phyloP scores from a whole-genome alignment of 768 basidiomycete genomes.

The Candolleomyces eurysporus region DNA sequence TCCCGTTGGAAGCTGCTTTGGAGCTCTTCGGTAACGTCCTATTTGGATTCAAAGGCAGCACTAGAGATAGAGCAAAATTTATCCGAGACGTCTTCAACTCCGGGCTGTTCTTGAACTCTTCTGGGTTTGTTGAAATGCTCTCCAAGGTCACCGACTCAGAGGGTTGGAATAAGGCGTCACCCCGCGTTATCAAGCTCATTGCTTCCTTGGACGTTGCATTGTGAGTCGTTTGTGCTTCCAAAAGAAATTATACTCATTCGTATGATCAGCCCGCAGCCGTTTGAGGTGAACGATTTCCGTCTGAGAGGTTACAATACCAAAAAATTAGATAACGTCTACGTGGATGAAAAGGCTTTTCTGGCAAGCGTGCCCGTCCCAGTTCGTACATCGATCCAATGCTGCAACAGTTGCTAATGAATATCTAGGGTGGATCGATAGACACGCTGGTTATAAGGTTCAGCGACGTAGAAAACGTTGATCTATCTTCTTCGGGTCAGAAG shows the following conservation, averaged over 20 bases:
- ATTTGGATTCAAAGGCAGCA: conserved; percentile 36
- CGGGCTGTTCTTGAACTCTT: conserved; percentile 32
- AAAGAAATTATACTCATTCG: not conserved
- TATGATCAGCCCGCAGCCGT: conserved; percentile 56
- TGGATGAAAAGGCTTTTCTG: conserved; percentile 51
- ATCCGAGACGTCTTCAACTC: conserved; percentile 51
- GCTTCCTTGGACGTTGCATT: conserved; percentile 44
- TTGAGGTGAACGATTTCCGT: conserved; percentile 39
- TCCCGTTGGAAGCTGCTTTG: conserved; percentile 55
- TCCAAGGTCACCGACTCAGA: conserved; percentile 39
- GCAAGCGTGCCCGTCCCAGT: conserved; percentile 45
- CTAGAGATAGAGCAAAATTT: conserved; percentile 40
- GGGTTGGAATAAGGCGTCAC: conserved; percentile 51
- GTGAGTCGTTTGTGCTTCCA: conserved; percentile 32
- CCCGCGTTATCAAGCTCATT: conserved; percentile 46
- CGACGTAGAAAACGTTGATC: conserved; percentile 22
- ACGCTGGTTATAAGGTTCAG: conserved; percentile 47
- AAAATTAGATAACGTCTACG: conserved; percentile 44
- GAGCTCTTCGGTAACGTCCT: conserved; percentile 56
- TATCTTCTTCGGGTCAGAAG: conserved; percentile 22
- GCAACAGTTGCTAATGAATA: conserved; percentile 4
- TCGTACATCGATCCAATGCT: not conserved
- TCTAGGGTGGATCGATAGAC: conserved; percentile 49
- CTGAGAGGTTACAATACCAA: conserved; percentile 31
- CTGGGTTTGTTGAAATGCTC: conserved; percentile 38